phyloP scores from a whole-genome alignment of 2,329 filamentous ascomycete genomes.

The Xylariaceae sp. region DNA sequence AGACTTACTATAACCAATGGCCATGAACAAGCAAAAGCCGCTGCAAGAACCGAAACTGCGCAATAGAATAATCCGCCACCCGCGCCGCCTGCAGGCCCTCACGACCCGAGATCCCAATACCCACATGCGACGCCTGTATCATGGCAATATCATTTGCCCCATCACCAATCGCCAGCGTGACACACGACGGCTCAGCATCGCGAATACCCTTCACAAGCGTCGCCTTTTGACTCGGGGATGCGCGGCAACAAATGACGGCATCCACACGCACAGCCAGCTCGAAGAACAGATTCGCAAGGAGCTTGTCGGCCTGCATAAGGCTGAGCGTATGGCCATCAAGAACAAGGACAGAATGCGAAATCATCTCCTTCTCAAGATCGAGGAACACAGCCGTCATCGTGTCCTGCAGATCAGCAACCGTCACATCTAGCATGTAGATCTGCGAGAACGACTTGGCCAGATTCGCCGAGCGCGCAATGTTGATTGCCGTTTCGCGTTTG shows the following conservation, averaged over 20 bases:
- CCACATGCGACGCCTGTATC: constrained; percentile 82
- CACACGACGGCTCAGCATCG: constrained; percentile 62
- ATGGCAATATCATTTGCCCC: constrained; percentile 94
- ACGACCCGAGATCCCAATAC: constrained; percentile 85
- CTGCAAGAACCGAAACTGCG: constrained; percentile 82
- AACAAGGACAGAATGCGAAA: constrained; percentile 72
- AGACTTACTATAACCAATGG: constrained; percentile 70
- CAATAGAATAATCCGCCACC: constrained; percentile 87
- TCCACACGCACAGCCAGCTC: constrained; percentile 73
- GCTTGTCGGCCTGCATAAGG: constrained; percentile 56
- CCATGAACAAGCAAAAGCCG: constrained; percentile 80
- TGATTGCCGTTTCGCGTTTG: constrained; percentile 81
- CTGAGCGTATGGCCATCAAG: constrained; percentile 78
- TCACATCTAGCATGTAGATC: constrained; percentile 66
- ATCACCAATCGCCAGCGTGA: constrained; percentile 91
- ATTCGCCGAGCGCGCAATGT: constrained; percentile 71
- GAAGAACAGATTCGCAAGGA: constrained; percentile 61
- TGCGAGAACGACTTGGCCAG: constrained; percentile 67
- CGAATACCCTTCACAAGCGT: constrained; percentile 76
- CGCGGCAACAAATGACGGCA: constrained; percentile 88
- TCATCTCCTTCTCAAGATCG: constrained; percentile 52
- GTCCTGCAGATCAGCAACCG: constrained; percentile 56
- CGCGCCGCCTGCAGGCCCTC: constrained; percentile 86
- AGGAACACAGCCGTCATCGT: constrained; percentile 60
- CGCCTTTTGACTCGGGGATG: constrained; percentile 85